A percentile compares a stretch with the other conserved stretches of the same genome.
Conservation (phyloP, 257 asterid genomes). For the Solanum gracilifrons region DNA sequence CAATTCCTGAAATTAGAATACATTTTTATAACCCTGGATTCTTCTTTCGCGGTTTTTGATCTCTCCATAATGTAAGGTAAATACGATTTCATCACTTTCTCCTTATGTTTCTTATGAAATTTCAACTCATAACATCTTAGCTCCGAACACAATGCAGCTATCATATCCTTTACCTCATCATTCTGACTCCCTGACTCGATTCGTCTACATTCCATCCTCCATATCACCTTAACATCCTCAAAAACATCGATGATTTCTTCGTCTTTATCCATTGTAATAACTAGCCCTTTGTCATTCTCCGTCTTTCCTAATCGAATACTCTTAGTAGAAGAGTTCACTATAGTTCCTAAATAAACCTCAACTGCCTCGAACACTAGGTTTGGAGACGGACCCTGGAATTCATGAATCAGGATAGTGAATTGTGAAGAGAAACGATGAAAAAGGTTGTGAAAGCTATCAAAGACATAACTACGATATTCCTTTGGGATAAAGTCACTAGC, state of each 20-base stretch:
- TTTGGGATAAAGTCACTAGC: conserved; percentile 26
- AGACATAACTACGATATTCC: conserved; percentile 12
- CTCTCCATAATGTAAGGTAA: conserved; percentile 38
- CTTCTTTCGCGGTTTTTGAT: conserved; percentile 13
- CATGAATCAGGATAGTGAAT: conserved; percentile 28
- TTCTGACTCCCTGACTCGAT: not conserved
- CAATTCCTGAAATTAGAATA: conserved; percentile 12
- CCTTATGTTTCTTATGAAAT: conserved; percentile 23
- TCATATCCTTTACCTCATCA: not conserved
- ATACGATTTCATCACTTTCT: conserved; percentile 21
- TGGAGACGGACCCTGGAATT: conserved; percentile 29
- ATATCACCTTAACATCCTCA: conserved; percentile 14
- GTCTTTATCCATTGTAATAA: conserved; percentile 10
- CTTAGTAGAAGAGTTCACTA: conserved; percentile 16
- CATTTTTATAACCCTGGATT: conserved; percentile 20
- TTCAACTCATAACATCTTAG: conserved; percentile 10
- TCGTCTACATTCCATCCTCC: conserved; percentile 20
- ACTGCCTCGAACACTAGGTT: conserved; percentile 37
- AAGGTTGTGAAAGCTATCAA: not conserved
- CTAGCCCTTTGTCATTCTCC: conserved; percentile 28
- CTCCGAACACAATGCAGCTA: conserved; percentile 3
- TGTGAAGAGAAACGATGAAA: conserved; percentile 19
- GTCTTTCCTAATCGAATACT: conserved; percentile 19
- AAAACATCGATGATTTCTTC: conserved; percentile 25
- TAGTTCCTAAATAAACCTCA: conserved; percentile 18